These are phyloP conservation scores for Curvularia spicifera DNA, from an alignment of 2,329 filamentous ascomycete genomes.

Conservation along the genomic window DNA sequence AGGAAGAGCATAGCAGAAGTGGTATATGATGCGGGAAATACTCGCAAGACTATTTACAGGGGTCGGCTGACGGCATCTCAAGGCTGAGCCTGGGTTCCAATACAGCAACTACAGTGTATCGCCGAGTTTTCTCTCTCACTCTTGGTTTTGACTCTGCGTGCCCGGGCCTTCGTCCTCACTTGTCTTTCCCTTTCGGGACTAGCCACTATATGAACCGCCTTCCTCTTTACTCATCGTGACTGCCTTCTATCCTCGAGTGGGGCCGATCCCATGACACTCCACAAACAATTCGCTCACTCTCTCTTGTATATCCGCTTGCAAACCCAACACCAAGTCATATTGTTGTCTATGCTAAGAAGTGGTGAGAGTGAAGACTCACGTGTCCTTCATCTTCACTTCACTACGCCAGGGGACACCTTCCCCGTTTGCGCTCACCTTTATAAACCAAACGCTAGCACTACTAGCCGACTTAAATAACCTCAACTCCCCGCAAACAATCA, in stretches of 20 bases:
- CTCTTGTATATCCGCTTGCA: neutral
- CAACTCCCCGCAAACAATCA: neutral
- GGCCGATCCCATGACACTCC: constrained; percentile 8
- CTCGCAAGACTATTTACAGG: constrained; percentile 39
- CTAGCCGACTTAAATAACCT: neutral
- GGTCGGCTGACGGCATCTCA: constrained; percentile 30
- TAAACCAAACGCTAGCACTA: constrained; percentile 5
- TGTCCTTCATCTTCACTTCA: constrained; percentile 17
- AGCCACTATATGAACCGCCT: neutral
- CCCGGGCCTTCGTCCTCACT: neutral
- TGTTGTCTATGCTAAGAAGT: neutral
- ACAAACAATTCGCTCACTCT: constrained; percentile 8
- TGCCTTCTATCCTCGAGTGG: constrained; percentile 9
- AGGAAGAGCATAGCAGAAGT: constrained; percentile 52
- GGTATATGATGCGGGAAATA: constrained; percentile 53
- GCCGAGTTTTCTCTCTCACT: neutral
- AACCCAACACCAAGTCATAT: neutral
- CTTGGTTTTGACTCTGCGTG: neutral
- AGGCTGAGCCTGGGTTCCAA: neutral
- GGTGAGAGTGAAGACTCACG: constrained; percentile 12
- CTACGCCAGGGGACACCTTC: constrained; percentile 11
- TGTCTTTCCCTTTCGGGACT: neutral
- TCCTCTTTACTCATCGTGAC: constrained; percentile 1
- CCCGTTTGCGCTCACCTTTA: constrained; percentile 7
- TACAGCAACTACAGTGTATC: neutral